Base-by-base conservation (phyloP, 306 rosid genomes). In the Aeschynomene evenia region DNA sequence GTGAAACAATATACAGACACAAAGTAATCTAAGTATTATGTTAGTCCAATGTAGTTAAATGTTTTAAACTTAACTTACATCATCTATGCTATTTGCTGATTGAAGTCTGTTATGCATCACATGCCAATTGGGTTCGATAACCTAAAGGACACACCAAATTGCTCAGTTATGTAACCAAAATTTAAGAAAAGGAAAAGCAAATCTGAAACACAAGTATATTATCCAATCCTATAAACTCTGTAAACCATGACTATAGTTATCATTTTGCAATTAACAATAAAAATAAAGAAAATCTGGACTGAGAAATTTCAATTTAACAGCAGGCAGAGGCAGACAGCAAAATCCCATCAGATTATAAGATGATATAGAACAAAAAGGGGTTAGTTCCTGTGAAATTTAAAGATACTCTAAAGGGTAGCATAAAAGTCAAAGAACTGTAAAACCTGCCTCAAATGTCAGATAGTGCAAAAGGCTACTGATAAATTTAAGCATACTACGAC, bases 401-500 rank as follows among this genome's bases (percentile, higher is more conserved):
- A 70, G 40, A 33, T 43, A 45, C 57, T 20, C 6, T 23, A 15
- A 54, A 62, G 73, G 34, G 9, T 20, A 69, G 2, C 14, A 68
- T 21, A 22, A n/a, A 71, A 61, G 14, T 23, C 48, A 31, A 66
- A 67, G 45, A 48, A 79, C 72, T 69, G 55, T 39, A 68, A 80
- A 73, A 80, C 89, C 46, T 80, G 66, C 98, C 97, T 94, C 98
- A 81, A 90, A 94, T 80, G 98, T 94, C 71, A 90, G 85, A 79
- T 94, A 90, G 82, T 94, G 98, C 68, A 94, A 77, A 75, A 94
- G 97, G 81, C 95, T 94, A 63, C 84, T 87, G 66, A 94, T 84
- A 82, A 90, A 94, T 85, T 94, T 94, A 77, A 94, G 97, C 98
- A 94, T 94, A 73, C 92, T 85, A 45, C 97, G 94, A 59, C 98